These are phyloP conservation scores for Termitomyces sp. DNA, from an alignment of 768 basidiomycete genomes.

Conservation along the genomic window DNA sequence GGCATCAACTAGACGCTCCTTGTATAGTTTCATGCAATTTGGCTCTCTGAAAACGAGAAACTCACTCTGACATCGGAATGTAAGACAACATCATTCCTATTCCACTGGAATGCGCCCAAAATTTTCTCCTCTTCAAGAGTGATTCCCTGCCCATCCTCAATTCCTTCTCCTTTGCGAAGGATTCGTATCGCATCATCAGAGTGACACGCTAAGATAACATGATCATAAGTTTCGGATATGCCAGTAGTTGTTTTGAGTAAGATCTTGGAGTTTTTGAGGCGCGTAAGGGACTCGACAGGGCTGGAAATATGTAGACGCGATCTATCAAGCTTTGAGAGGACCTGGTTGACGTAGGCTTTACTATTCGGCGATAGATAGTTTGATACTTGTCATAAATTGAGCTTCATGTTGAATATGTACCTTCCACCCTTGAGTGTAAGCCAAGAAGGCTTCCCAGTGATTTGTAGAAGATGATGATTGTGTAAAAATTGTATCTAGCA, in stretches of 20 bases:
- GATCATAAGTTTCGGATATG: constrained; percentile 47
- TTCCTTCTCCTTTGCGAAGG: constrained; percentile 38
- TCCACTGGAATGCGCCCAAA: constrained; percentile 61
- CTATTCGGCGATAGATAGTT: constrained; percentile 24
- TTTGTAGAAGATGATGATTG: constrained; percentile 71
- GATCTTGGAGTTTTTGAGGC: constrained; percentile 24
- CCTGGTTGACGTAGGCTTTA: constrained; percentile 60
- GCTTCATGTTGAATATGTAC: constrained; percentile 26
- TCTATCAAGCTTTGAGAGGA: constrained; percentile 49
- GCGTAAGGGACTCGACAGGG: constrained; percentile 39
- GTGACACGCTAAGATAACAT: constrained; percentile 71
- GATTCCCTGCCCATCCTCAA: constrained; percentile 22
- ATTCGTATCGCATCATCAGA: constrained; percentile 58
- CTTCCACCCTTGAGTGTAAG: constrained; percentile 70
- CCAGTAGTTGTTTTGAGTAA: constrained; percentile 44
- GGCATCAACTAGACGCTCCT: constrained; percentile 57
- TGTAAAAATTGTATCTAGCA: constrained; percentile 61
- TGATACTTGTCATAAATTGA: background rate
- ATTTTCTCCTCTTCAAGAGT: constrained; percentile 50
- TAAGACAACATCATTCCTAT: constrained; percentile 58
- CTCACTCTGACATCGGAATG: constrained; percentile 59
- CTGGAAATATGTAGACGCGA: constrained; percentile 56
- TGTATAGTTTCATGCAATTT: background rate
- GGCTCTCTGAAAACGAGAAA: background rate
- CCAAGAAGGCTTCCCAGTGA: constrained; percentile 68